Evolutionary conservation across 1,284 basidiomycete genomes (phyloP).

Genomic region (Erythrobasidium hasegawianum): DNA sequence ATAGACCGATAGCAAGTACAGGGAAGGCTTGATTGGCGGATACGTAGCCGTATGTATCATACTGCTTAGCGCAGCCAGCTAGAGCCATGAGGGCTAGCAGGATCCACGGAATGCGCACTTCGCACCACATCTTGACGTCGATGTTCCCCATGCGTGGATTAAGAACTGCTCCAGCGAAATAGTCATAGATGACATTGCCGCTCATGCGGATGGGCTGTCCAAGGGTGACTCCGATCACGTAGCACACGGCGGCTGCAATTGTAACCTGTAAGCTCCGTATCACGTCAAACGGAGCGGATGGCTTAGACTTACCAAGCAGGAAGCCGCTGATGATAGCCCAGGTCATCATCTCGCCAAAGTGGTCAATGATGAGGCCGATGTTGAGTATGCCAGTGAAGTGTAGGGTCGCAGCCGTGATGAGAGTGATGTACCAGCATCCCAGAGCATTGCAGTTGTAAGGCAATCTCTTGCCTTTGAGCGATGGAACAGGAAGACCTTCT

Average conservation of each 20-base stretch:
- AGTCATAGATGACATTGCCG: constrained; percentile 75
- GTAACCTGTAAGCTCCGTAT: background rate
- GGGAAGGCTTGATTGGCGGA: constrained; percentile 97
- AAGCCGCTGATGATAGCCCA: constrained; percentile 92
- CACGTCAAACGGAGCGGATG: background rate
- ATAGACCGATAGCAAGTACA: constrained; percentile 90
- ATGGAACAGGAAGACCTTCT: constrained; percentile 88
- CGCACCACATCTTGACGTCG: constrained; percentile 90
- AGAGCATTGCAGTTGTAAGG: constrained; percentile 97
- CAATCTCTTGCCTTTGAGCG: constrained; percentile 83
- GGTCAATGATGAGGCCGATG: constrained; percentile 90
- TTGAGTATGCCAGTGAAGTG: constrained; percentile 82
- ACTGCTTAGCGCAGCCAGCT: constrained; percentile 92
- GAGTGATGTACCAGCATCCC: constrained; percentile 77
- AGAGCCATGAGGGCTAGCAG: constrained; percentile 90
- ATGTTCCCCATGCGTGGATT: constrained; percentile 92
- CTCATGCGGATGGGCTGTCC: constrained; percentile 88
- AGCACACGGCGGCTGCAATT: constrained; percentile 68
- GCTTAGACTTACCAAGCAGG: constrained; percentile 16
- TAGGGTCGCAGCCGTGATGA: constrained; percentile 69
- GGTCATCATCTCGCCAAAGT: constrained; percentile 94
- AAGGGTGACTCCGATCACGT: constrained; percentile 65
- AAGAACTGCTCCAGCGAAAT: constrained; percentile 81
- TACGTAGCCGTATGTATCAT: constrained; percentile 84
- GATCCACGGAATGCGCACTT: constrained; percentile 92